Percentiles rank a stretch among this genome's conserved stretches.
phyloP scores from a whole-genome alignment of 2,329 filamentous ascomycete genomes.

The Fragosphaeria purpurea region DNA sequence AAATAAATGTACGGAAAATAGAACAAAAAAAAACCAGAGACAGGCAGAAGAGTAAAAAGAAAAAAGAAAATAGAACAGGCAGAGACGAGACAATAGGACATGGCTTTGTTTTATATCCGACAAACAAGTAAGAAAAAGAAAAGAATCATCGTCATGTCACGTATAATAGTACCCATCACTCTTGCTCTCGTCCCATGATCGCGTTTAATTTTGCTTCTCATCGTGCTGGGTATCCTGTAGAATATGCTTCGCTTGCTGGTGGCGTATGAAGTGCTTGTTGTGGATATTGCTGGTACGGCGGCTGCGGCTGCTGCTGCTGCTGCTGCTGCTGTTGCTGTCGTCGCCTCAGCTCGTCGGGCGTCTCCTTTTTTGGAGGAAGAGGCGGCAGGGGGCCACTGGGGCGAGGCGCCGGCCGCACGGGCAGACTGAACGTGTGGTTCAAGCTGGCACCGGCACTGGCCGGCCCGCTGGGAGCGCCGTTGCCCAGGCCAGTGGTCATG shows the following conservation, averaged over 20 bases:
- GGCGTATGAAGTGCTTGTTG: conserved; percentile 7
- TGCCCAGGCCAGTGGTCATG: conserved; percentile 6
- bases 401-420: conserved; percentile 52
- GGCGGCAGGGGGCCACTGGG: conserved; percentile 50
- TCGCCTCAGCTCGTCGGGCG: conserved; percentile 40
- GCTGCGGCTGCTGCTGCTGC: conserved; percentile 4
- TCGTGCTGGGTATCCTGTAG: conserved; percentile 22
- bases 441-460: conserved; percentile 30
- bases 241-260: conserved; percentile 10
- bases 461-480: conserved; percentile 18
- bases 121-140: background rate
- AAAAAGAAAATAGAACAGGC: background rate
- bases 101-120: background rate
- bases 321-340: conserved; percentile 8
- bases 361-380: conserved; percentile 45
- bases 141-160: background rate
- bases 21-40: background rate
- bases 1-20: background rate
- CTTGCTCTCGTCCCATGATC: no score
- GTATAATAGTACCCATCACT: background rate
- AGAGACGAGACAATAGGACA: background rate
- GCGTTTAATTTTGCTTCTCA: conserved; percentile 8
- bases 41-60: background rate
- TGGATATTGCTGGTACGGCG: background rate
- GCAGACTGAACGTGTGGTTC: conserved; percentile 46